Evolutionary conservation across 352 stramenopile species (phyloP).

Genomic region (Globisporangium okanoganense): DNA sequence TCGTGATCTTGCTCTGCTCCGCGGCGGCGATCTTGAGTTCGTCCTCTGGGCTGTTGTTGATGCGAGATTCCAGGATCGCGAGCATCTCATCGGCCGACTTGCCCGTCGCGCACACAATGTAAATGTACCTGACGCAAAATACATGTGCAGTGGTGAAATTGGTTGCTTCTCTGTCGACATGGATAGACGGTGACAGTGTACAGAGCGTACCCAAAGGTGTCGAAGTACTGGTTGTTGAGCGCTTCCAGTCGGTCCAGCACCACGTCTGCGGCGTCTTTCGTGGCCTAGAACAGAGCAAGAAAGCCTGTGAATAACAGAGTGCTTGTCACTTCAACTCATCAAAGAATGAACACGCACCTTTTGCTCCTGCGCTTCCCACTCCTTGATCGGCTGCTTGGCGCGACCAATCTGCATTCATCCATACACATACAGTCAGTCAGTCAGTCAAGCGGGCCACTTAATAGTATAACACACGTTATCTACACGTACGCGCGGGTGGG

Average conservation of each 20-base stretch:
- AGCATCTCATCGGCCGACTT: constrained; percentile 80
- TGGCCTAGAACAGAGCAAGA: constrained; percentile 27
- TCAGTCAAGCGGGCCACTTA: too few species aligned
- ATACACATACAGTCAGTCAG: not conserved
- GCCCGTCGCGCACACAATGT: constrained; percentile 76
- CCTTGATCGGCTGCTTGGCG: constrained; percentile 56
- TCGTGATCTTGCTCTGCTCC: constrained; percentile 80
- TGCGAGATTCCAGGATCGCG: constrained; percentile 51
- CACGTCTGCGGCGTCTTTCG: constrained; percentile 41
- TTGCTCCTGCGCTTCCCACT: constrained; percentile 77
- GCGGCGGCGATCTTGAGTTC: constrained; percentile 57
- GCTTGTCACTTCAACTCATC: not conserved
- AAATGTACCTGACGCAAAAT: constrained; percentile 48
- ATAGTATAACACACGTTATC: not conserved
- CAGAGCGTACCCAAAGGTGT: constrained; percentile 57
- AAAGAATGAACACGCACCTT: constrained; percentile 22
- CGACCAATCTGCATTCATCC: constrained; percentile 44
- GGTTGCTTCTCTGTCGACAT: too few species aligned
- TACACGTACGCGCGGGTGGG: constrained; percentile 47
- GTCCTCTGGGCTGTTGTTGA: constrained; percentile 34
- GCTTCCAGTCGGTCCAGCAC: constrained; percentile 57
- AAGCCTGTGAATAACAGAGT: not conserved
- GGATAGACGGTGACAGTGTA: not conserved
- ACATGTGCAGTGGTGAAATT: not conserved
- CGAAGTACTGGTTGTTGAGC: constrained; percentile 65